Evolutionary conservation across 140 eudicot species (phyloP), one percentile per base, ranked within the genome.

Genomic region (Ambrosia hybrid): DNA sequence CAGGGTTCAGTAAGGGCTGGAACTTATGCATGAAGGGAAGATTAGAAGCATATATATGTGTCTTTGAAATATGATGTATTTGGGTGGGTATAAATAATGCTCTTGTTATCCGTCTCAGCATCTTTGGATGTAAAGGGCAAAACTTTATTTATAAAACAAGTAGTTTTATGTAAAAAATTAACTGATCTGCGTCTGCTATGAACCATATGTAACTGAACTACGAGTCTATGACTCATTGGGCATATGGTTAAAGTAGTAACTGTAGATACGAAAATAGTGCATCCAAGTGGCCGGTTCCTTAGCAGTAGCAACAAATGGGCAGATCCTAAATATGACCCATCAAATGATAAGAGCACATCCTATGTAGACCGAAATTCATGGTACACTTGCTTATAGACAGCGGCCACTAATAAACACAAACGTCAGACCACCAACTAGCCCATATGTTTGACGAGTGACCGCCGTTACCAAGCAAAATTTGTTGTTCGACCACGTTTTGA

Each of bases 81-180:
- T 39, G 7, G 69, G 34, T 64, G n/a, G n/a, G n/a, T n/a, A n/a
- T n/a, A n/a, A n/a, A 64, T 64, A 64, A 64, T 38, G 52, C 53
- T 39, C 34, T 15, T 64, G 52, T 63, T 36, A 37, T 37, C 51
- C 37, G 10, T 34, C 46, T 1, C 4, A 5, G 3, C 11, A 30
- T 37, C 46, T 63, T 62, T 62, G 12, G 51, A 5, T 63, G 8
- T 63, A 37, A 34, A 6, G 48, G 30, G 26, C 30, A 62, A 37
- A 13, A 12, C 49, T 36, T 62, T 37, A 34, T 37, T n/a, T 9
- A 59, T 59, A 34, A 59, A 59, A 59, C 65, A 26, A 30, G 13
- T 59, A 30, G 41, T 59, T 33, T 59, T 59, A 59, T 59, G 4
- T 59, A 10, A 5, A 59, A 57, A 8, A 26, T 9, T 10, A 59